Base-by-base conservation (phyloP, 2,329 filamentous ascomycete species). In the Phyllosticta ampelicida region DNA sequence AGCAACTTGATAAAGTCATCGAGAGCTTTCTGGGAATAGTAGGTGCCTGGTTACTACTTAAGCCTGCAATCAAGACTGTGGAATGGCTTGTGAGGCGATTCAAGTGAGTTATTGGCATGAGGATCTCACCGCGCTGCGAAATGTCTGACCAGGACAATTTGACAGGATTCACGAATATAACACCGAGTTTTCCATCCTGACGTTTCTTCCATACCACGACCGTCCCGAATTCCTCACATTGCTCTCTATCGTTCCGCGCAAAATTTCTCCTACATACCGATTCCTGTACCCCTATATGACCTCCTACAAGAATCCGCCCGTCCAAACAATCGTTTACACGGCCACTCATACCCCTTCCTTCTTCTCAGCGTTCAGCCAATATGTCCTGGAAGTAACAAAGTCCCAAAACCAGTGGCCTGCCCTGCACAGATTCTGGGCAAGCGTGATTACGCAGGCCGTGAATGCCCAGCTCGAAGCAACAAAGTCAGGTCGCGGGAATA, bases 1-100 rank as follows among this genome's bases (percentile, higher is more conserved):
- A 83, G 63, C 86, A 90, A 68, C 77, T 99, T 58, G 84, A 96
- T 71, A 78, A 77, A 54, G 86, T 86, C 59, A 75, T 97, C 58
- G 87, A 95, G 65, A 81, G 83, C 13, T 99, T 97, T 69, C 77
- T 99, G 63, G 86, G 85, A 29, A 78, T 97, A 13, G 84, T 87
- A 10, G 87, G 89, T 20, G 84, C 85, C 23, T 82, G 87, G 48
- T 71, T 99, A 63, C 79, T 92, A 62, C 78, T 99, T 29, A 90
- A 86, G 75, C 92, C 94, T 48, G 90, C 89, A 0, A 83, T 96
- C 56, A 95, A 95, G 74, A 85, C 91, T 16, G 79, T 97, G 44
- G 95, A 99, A 76, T 99, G 94, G 94, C 80, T 99, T 52, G 82
- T 99, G 57, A 80, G 94, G 67, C 81, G 92, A 66, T 99, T 97